phyloP scores from a whole-genome alignment of 1,139 yeast species.

The Geotrichum reessii region DNA sequence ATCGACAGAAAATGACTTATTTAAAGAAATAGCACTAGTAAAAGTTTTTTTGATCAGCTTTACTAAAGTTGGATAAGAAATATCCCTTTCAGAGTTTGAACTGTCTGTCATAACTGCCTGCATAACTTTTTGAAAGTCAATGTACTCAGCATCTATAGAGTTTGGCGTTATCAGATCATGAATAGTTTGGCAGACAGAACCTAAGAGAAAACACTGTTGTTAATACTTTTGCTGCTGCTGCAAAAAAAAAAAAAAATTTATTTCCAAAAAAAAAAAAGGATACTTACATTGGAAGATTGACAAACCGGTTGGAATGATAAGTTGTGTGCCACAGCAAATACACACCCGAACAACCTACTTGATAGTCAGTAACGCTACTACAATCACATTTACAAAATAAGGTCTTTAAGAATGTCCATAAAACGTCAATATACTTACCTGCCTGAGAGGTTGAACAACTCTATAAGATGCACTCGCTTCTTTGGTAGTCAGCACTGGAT shows the following conservation, averaged over 20 bases:
- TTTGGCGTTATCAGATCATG: slow-evolving; percentile 25
- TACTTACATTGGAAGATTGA: slow-evolving; percentile 48
- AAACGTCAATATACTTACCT: not conserved
- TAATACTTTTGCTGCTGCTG: too few species aligned
- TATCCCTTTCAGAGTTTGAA: not conserved
- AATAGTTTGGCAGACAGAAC: slow-evolving; percentile 28
- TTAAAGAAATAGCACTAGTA: slow-evolving; percentile 26
- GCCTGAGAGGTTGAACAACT: not conserved
- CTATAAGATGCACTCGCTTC: not conserved
- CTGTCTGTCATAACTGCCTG: slow-evolving; percentile 6
- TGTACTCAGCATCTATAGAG: not conserved
- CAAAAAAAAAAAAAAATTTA: not conserved
- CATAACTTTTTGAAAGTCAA: slow-evolving; percentile 2
- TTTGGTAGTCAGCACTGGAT: not conserved
- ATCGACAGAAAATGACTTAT: slow-evolving; percentile 27
- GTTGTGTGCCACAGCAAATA: slow-evolving; percentile 57
- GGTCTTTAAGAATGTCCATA: not conserved
- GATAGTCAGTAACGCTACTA: not conserved
- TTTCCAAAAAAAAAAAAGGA: not conserved
- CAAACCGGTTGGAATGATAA: slow-evolving; percentile 46
- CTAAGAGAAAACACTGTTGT: slow-evolving; percentile 23
- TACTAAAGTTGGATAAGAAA: slow-evolving; percentile 19
- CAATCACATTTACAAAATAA: too few species aligned
- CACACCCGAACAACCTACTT: slow-evolving; percentile 28
- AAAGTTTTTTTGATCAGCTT: slow-evolving; percentile 23